Percentiles rank a stretch among this genome's conserved stretches.
These are phyloP conservation scores for Fusarium sp. DNA, from an alignment of 2,329 filamentous ascomycete species.

Conservation along the genomic window DNA sequence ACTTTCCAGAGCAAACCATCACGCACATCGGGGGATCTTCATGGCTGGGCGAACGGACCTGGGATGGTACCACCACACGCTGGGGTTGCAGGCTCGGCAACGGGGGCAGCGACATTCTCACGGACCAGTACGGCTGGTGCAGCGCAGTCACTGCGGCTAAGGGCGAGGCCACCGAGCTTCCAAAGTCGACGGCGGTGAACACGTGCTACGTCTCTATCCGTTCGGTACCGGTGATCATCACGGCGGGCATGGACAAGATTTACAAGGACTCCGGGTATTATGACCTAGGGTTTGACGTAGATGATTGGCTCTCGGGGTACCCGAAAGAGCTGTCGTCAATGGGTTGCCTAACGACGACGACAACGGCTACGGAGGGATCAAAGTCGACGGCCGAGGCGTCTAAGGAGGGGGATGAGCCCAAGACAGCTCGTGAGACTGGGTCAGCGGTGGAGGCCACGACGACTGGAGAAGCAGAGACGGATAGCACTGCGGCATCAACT, in stretches of 20 bases:
- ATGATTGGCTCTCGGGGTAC: background rate
- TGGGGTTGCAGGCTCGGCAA: constrained; percentile 15
- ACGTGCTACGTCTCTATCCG: constrained; percentile 3
- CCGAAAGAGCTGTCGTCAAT: background rate
- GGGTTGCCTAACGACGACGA: background rate
- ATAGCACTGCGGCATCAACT: background rate
- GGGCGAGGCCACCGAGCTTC: background rate
- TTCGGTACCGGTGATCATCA: constrained; percentile 8
- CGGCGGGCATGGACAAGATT: background rate
- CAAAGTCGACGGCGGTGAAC: constrained; percentile 17
- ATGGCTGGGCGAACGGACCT: constrained; percentile 21
- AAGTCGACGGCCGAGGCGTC: background rate
- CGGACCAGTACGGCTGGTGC: constrained; percentile 11
- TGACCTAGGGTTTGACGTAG: background rate
- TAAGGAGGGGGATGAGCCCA: background rate
- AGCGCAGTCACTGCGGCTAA: background rate
- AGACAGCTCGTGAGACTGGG: constrained; percentile 3
- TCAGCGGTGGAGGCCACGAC: background rate
- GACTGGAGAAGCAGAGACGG: background rate
- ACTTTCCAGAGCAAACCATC: constrained; percentile 29
- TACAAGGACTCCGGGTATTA: background rate
- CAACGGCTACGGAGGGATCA: background rate
- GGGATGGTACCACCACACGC: constrained; percentile 17
- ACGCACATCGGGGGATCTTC: constrained; percentile 20
- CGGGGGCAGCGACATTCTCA: constrained; percentile 2